phyloP scores from a whole-genome alignment of 176 grass and related monocot genomes.

The Rhynchospora tenuis region DNA sequence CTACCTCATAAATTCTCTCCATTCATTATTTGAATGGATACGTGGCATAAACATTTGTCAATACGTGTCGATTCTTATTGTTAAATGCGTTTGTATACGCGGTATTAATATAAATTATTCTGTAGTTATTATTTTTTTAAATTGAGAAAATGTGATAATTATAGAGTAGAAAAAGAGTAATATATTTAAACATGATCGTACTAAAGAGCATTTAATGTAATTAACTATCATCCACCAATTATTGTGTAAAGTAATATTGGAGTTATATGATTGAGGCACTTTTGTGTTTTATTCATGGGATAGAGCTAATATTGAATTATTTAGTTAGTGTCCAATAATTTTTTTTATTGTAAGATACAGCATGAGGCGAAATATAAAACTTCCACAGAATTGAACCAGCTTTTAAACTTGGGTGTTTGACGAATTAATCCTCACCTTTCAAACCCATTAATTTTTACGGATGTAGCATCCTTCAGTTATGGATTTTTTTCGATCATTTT shows the following conservation, averaged over 20 bases:
- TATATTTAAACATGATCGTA: neutral
- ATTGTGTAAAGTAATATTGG: neutral
- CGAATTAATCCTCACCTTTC: neutral
- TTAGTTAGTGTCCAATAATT: too few relatives aligned
- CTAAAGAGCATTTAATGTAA: neutral
- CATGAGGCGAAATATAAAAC: too few relatives aligned
- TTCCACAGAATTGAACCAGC: too few relatives aligned
- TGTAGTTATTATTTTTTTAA: neutral
- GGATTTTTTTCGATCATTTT: too few relatives aligned
- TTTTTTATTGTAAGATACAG: too few relatives aligned
- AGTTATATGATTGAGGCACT: too few relatives aligned
- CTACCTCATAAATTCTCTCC: neutral
- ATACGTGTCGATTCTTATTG: neutral
- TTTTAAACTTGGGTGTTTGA: neutral
- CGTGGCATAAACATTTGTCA: neutral
- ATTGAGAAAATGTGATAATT: neutral
- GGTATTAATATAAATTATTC: too few relatives aligned
- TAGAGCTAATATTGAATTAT: too few relatives aligned
- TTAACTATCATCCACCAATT: neutral
- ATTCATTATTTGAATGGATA: neutral
- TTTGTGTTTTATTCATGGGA: too few relatives aligned
- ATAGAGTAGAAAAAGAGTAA: neutral
- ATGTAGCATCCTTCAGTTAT: neutral
- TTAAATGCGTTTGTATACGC: neutral
- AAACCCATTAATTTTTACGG: neutral